Percentiles rank a stretch among this genome's conserved stretches.
Evolutionary conservation across 305 asterid species (phyloP).

Genomic region (Monarda citriodora): DNA sequence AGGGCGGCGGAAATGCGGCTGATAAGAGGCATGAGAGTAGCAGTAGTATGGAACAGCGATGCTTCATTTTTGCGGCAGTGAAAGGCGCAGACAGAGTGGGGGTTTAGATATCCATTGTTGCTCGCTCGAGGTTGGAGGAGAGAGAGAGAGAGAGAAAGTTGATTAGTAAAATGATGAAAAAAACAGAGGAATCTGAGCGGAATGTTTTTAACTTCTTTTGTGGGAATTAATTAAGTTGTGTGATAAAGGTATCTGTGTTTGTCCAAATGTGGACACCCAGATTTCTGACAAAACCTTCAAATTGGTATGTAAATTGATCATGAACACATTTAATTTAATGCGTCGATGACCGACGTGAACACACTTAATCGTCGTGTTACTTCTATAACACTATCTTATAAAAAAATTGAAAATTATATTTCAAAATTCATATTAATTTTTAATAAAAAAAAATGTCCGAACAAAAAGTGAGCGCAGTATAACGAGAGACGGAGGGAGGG

Average conservation of each 20-base stretch:
- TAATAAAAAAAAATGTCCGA: no score
- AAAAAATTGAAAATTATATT: no score
- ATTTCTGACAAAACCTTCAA: no score
- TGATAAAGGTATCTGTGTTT: slow-evolving; percentile 4
- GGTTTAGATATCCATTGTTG: slow-evolving; percentile 20
- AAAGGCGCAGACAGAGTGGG: not conserved
- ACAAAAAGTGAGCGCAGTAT: no score
- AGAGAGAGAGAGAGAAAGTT: slow-evolving; percentile 6
- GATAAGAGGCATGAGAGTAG: slow-evolving; percentile 20
- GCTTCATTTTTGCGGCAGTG: slow-evolving; percentile 22
- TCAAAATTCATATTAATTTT: no score
- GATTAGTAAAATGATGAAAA: slow-evolving; percentile 24
- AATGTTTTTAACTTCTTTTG: slow-evolving; percentile 26
- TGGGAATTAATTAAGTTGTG: not conserved
- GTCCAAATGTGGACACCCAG: slow-evolving; percentile 22
- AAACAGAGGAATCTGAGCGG: slow-evolving; percentile 28
- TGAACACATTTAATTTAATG: no score
- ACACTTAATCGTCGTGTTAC: no score
- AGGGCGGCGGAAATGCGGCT: slow-evolving; percentile 16
- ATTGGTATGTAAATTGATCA: no score
- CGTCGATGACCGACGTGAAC: no score
- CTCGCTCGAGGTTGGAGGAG: slow-evolving; percentile 12
- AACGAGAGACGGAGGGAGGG: no score
- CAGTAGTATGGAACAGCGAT: slow-evolving; percentile 7
- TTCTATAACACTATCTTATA: no score